Evolutionary conservation across 2,329 filamentous ascomycete genomes (phyloP).

Genomic region (Cercospora nicotianae): DNA sequence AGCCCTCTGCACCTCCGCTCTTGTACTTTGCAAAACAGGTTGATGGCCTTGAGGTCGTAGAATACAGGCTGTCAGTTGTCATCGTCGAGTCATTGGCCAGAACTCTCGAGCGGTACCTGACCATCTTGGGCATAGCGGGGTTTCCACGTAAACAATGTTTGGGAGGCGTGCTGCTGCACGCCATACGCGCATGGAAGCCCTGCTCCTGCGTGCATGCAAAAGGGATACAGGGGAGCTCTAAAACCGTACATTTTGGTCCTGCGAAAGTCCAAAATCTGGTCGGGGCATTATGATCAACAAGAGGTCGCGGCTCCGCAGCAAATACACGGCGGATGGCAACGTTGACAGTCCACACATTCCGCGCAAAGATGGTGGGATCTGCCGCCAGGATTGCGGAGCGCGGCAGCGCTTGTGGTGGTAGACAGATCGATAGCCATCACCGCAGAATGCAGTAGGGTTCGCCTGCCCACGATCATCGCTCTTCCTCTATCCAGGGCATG

Average conservation of each 20-base stretch:
- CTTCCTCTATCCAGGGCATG: background rate
- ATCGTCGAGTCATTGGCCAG: background rate
- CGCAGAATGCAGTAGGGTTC: constrained; percentile 13
- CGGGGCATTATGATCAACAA: background rate
- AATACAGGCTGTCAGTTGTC: background rate
- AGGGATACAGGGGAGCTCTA: background rate
- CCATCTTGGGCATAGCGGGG: constrained; percentile 5
- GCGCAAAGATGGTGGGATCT: constrained; percentile 1
- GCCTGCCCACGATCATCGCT: constrained; percentile 2
- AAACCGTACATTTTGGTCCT: background rate
- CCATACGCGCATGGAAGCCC: constrained; percentile 8
- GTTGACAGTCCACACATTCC: constrained; percentile 1
- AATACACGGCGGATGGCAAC: background rate
- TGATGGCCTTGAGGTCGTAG: background rate
- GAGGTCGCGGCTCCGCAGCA: background rate
- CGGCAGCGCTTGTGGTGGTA: constrained; percentile 10
- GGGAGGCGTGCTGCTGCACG: constrained; percentile 4
- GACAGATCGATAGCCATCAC: background rate
- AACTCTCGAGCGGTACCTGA: background rate
- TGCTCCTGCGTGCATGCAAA: background rate
- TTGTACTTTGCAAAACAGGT: background rate
- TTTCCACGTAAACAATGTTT: constrained; percentile 8
- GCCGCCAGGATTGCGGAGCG: constrained; percentile 5
- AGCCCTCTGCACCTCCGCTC: background rate
- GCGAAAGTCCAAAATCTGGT: background rate